Percentiles rank a stretch among this genome's conserved stretches.
Evolutionary conservation across 345 rosid species (phyloP).

Genomic region (Sonneratia alba): DNA sequence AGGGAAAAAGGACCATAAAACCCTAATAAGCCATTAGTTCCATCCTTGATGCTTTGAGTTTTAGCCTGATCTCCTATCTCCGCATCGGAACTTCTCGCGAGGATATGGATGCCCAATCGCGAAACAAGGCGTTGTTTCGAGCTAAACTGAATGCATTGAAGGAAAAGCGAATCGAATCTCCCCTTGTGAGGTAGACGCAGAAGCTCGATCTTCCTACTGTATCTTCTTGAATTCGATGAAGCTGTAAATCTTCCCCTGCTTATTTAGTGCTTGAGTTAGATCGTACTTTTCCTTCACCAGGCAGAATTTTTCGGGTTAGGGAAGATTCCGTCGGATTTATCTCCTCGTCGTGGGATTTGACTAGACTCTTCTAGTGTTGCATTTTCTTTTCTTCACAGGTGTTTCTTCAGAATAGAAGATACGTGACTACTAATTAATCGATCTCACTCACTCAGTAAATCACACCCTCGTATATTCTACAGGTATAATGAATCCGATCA

Average conservation of each 20-base stretch:
- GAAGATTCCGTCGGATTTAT: not conserved
- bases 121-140: constrained; percentile 75
- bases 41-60: not conserved
- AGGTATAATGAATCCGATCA: constrained; percentile 90
- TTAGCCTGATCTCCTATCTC: not conserved
- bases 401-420: not conserved
- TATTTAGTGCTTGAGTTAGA: not conserved
- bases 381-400: not conserved
- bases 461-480: not conserved
- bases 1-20: not conserved
- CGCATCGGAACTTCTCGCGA: not conserved
- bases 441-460: not conserved
- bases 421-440: not conserved
- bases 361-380: not conserved
- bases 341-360: not conserved
- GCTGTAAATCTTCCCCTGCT: not conserved
- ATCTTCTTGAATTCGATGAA: not conserved
- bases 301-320: not conserved
- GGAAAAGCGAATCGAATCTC: constrained; percentile 72
- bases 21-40: not conserved
- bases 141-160: constrained; percentile 78
- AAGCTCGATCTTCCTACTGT: not conserved
- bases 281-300: not conserved
- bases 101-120: constrained; percentile 68
- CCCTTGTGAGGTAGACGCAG: constrained; percentile 56